Percentiles rank a stretch among this genome's conserved stretches.
These are phyloP conservation scores for Ganoderma lucidum DNA, from an alignment of 1,284 basidiomycete genomes.

Conservation along the genomic window DNA sequence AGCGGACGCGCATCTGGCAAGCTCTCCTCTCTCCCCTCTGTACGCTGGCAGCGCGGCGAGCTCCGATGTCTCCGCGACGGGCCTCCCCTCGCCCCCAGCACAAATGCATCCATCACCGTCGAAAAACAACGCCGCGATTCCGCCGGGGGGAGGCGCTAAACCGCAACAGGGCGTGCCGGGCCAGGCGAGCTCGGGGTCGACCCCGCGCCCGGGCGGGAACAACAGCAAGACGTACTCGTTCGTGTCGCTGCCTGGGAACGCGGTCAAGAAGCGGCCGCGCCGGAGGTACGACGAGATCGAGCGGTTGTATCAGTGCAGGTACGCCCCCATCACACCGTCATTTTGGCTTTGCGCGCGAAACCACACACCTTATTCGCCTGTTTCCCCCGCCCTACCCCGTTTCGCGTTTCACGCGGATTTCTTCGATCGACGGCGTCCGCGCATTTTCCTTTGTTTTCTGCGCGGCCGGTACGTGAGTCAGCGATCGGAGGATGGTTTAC, in stretches of 20 bases:
- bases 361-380: conserved; percentile 2
- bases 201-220: conserved; percentile 26
- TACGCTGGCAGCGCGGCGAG: conserved; percentile 37
- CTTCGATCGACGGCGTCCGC: neutral
- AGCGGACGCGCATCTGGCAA: conserved; percentile 20
- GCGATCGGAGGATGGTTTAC: conserved; percentile 15
- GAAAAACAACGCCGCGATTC: conserved; percentile 11
- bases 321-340: conserved; percentile 24
- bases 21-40: conserved; percentile 34
- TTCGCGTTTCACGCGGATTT: conserved; percentile 4
- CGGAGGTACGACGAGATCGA: conserved; percentile 92
- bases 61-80: conserved; percentile 30
- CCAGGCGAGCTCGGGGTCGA: conserved; percentile 21
- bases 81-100: conserved; percentile 27
- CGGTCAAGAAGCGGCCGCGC: conserved; percentile 83
- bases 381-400: conserved; percentile 3
- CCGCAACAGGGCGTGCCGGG: conserved; percentile 15
- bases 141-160: conserved; percentile 9
- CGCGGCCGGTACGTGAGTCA: conserved; percentile 4
- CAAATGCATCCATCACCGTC: conserved; percentile 26
- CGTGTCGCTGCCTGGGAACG: conserved; percentile 79
- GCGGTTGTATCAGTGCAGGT: conserved; percentile 82
- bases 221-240: conserved; percentile 81
- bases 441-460: conserved; percentile 2
- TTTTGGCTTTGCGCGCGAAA: conserved; percentile 7